Conservation (phyloP, 192 early-diverging fungal species). For the Chytriomyces confervae region DNA sequence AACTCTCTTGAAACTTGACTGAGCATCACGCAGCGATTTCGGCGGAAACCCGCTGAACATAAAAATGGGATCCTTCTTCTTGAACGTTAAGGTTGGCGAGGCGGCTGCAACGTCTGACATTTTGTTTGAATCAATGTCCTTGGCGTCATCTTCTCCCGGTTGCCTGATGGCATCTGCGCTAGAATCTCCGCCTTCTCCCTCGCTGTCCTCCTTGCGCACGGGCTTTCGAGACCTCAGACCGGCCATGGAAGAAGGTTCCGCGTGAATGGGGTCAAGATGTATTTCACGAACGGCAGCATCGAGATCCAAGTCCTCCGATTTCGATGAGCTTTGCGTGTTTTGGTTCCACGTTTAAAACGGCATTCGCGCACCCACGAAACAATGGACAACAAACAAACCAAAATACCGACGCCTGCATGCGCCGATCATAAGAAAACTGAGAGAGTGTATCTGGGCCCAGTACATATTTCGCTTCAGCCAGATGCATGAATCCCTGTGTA, state of each 20-base stretch:
- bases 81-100: background rate
- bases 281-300: background rate
- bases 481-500: conserved; percentile 30
- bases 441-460: conserved; percentile 12
- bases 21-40: conserved; percentile 19
- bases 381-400: background rate
- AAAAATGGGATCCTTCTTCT: background rate
- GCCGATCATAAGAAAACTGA: conserved; percentile 10
- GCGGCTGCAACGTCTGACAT: background rate
- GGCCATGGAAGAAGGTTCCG: background rate
- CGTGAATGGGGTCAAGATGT: background rate
- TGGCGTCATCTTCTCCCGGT: background rate
- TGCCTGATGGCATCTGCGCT: too few species aligned
- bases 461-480: conserved; percentile 34
- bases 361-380: background rate
- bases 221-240: background rate
- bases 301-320: background rate
- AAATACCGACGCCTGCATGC: conserved; percentile 29
- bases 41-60: conserved; percentile 23
- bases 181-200: background rate
- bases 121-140: background rate
- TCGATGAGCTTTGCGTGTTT: background rate
- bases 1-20: background rate
- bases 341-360: background rate
- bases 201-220: background rate